Evolutionary conservation across 2,329 filamentous ascomycete genomes (phyloP).

Genomic region (Aspergillus bombycis): DNA sequence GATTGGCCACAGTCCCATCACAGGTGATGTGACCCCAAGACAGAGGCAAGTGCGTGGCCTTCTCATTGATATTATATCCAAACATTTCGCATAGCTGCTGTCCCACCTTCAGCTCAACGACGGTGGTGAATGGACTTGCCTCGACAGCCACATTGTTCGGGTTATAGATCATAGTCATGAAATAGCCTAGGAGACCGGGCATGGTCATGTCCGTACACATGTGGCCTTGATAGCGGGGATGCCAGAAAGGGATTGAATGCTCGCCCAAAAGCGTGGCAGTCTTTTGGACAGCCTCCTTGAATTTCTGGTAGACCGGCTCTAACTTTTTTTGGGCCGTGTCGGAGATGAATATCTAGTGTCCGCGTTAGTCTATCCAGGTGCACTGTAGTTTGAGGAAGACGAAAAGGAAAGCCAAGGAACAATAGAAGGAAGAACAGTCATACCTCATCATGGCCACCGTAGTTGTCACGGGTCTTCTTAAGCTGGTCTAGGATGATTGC

Average conservation of each 20-base stretch:
- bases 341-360: conserved; percentile 10
- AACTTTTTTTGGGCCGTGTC: conserved; percentile 6
- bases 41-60: conserved; percentile 23
- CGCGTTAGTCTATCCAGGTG: background rate
- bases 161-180: conserved; percentile 56
- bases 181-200: conserved; percentile 50
- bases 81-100: conserved; percentile 52
- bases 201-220: conserved; percentile 51
- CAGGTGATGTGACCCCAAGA: conserved; percentile 53
- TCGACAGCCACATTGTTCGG: conserved; percentile 55
- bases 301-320: conserved; percentile 34
- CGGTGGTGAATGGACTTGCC: conserved; percentile 50
- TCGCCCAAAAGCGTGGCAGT: conserved; percentile 45
- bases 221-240: conserved; percentile 50
- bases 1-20: conserved; percentile 51
- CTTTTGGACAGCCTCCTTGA: conserved; percentile 40
- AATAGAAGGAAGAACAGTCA: background rate
- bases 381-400: background rate
- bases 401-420: background rate
- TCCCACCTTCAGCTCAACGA: conserved; percentile 50
- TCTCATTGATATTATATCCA: conserved; percentile 45
- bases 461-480: conserved; percentile 30
- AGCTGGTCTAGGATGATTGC: conserved; percentile 44
- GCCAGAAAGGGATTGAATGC: conserved; percentile 51
- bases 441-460: conserved; percentile 5